phyloP scores from a whole-genome alignment of 345 rosid genomes.

The Atalantia buxifolia region DNA sequence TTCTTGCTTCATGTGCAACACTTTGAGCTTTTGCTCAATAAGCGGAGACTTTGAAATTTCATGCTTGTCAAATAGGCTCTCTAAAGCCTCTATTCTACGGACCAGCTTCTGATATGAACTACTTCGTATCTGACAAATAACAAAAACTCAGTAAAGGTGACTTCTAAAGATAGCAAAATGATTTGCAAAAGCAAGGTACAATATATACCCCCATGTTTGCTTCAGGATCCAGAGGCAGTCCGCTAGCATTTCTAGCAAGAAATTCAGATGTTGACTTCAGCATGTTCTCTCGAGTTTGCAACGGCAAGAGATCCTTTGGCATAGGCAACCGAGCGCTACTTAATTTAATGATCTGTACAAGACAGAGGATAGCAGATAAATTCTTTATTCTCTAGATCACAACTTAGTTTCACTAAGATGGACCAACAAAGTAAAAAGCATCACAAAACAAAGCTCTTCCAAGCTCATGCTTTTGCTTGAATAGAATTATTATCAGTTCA shows the following conservation, averaged over 20 bases:
- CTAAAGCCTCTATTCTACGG: slow-evolving; percentile 82
- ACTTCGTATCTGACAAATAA: slow-evolving; percentile 58
- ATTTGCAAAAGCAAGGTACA: background rate
- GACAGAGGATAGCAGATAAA: slow-evolving; percentile 20
- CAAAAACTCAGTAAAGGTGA: background rate
- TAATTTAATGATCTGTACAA: slow-evolving; percentile 61
- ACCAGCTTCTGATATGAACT: slow-evolving; percentile 73
- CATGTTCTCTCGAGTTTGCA: slow-evolving; percentile 90
- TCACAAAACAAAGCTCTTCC: background rate
- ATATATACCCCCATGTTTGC: slow-evolving; percentile 74
- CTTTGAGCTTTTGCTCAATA: slow-evolving; percentile 71
- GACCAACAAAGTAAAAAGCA: background rate
- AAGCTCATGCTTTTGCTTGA: background rate
- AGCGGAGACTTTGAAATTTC: slow-evolving; percentile 89
- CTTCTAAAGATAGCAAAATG: background rate
- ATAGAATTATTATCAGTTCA: background rate
- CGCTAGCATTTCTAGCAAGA: slow-evolving; percentile 69
- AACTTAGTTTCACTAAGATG: background rate
- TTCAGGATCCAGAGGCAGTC: slow-evolving; percentile 83
- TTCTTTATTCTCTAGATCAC: slow-evolving; percentile 6
- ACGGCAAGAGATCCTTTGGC: slow-evolving; percentile 76
- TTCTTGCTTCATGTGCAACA: slow-evolving; percentile 74
- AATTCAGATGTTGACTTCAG: slow-evolving; percentile 77
- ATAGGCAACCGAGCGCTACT: slow-evolving; percentile 77
- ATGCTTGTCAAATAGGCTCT: slow-evolving; percentile 80